Evolutionary conservation across 2,329 filamentous ascomycete species (phyloP).

Genomic region (Emericellopsis cladophorae): DNA sequence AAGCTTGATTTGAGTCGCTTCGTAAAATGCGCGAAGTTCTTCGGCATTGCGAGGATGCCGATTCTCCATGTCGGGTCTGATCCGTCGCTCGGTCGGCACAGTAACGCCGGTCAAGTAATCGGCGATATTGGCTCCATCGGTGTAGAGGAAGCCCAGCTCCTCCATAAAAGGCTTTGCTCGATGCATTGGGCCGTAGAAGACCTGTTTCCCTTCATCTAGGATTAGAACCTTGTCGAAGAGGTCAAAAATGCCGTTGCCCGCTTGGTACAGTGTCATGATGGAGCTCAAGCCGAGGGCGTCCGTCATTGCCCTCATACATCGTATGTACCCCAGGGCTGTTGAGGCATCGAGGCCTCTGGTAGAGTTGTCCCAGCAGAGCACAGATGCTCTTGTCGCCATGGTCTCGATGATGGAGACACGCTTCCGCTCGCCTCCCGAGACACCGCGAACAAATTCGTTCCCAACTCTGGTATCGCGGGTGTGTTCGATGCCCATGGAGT

Average conservation of each 20-base stretch:
- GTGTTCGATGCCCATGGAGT: slow-evolving; percentile 53
- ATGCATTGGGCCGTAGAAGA: slow-evolving; percentile 51
- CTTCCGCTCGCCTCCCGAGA: slow-evolving; percentile 52
- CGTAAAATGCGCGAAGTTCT: slow-evolving; percentile 34
- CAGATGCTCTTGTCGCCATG: slow-evolving; percentile 19
- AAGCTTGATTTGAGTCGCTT: slow-evolving; percentile 30
- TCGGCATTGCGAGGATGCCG: slow-evolving; percentile 31
- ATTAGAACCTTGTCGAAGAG: slow-evolving; percentile 62
- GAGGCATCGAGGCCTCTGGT: slow-evolving; percentile 57
- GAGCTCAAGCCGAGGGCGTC: slow-evolving; percentile 53
- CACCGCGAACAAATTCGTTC: slow-evolving; percentile 46
- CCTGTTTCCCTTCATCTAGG: slow-evolving; percentile 52
- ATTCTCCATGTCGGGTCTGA: slow-evolving; percentile 16
- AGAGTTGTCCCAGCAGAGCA: slow-evolving; percentile 56
- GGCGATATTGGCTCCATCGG: slow-evolving; percentile 41
- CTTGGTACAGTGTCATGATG: slow-evolving; percentile 55
- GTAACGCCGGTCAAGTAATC: slow-evolving; percentile 60
- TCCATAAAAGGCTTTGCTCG: slow-evolving; percentile 54
- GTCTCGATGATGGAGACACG: slow-evolving; percentile 61
- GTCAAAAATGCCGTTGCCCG: slow-evolving; percentile 48
- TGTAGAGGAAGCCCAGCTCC: slow-evolving; percentile 47
- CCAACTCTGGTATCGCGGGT: slow-evolving; percentile 53
- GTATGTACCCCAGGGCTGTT: slow-evolving; percentile 60
- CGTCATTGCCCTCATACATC: slow-evolving; percentile 44
- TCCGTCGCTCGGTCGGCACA: slow-evolving; percentile 43